phyloP scores from a whole-genome alignment of 2,329 filamentous ascomycete species.

The Xylariaceae sp. region DNA sequence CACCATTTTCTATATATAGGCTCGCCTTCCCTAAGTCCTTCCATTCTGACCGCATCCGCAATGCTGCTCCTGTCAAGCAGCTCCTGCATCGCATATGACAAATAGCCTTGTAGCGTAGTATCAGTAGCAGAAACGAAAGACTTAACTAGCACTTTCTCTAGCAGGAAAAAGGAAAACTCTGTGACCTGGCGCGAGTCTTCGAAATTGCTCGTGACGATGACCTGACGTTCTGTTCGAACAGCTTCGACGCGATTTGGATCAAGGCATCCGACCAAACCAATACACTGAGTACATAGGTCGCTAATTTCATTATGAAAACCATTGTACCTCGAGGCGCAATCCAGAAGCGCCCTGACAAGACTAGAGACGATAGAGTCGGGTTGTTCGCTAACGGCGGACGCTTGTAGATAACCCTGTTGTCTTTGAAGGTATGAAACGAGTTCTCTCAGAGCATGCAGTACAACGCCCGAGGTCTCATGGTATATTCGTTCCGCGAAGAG shows the following conservation, averaged over 20 bases:
- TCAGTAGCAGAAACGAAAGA: constrained; percentile 92
- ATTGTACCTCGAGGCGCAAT: constrained; percentile 84
- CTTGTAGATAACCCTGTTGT: constrained; percentile 80
- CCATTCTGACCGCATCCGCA: constrained; percentile 58
- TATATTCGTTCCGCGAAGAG: constrained; percentile 76
- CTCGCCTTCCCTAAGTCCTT: constrained; percentile 56
- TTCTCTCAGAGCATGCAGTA: constrained; percentile 80
- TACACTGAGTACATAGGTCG: constrained; percentile 76
- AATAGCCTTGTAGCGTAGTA: constrained; percentile 84
- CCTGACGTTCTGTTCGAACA: constrained; percentile 77
- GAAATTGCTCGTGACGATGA: constrained; percentile 89
- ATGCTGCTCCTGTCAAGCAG: constrained; percentile 81
- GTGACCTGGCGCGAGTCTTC: constrained; percentile 77
- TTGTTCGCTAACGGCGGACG: constrained; percentile 81
- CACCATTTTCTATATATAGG: constrained; percentile 77
- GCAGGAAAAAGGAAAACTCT: constrained; percentile 83
- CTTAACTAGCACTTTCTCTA: constrained; percentile 88
- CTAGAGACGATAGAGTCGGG: constrained; percentile 76
- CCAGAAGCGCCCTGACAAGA: constrained; percentile 79
- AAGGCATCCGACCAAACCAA: constrained; percentile 89
- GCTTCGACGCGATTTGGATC: constrained; percentile 90
- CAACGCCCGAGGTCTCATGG: constrained; percentile 87
- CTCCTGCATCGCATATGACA: constrained; percentile 95
- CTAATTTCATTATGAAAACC: constrained; percentile 71
- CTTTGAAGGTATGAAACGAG: constrained; percentile 73